Base-by-base conservation (phyloP, 1,284 basidiomycete genomes). In the Naganishia cerealis region DNA sequence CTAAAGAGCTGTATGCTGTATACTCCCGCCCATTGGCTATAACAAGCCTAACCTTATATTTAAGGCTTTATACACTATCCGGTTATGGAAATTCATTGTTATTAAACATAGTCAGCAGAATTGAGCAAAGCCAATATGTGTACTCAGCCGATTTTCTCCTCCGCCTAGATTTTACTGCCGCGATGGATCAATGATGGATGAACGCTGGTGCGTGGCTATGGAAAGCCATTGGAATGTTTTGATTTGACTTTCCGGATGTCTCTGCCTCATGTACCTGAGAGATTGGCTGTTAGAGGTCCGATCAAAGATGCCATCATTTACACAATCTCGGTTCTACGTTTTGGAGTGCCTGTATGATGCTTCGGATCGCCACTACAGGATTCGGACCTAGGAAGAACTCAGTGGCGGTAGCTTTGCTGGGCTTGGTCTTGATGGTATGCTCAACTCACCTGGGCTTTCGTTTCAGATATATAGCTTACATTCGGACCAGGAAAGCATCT, bases 21-120 rank as follows among this genome's bases (percentile, higher is more conserved):
- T n/a, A 24, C 53, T 38, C 18, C 48, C 61, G n/a, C 48, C 21
- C 54, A 24, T 50, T 15, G 36, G n/a, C 18, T 13, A 26, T 1
- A 39, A 21, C 24, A 63, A 63, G 61, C 50, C 46, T 63, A 63
- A 63, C 61, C 38, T 63, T 63, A 53, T 29, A 54, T 46, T 63
- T 54, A 63, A 54, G 50, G 36, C 46, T 63, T 33, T 26, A 39
- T 21, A 54, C 3, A 15, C 29, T 16, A 18, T 9, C 61, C 61
- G 61, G 50, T 38, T 42, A 50, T 42, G 50, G 61, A 38, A 54
- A 63, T 63, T 63, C 61, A 33, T 12, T n/a, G 18, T 40, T 39
- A 18, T 33, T 33, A 36, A 5, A 50, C 39, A 36, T 18, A 50
- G 48, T 40, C 59, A 50, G 59, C 48, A 36, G 53, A 26, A 52